These are phyloP conservation scores for Solanum phureja DNA, from an alignment of 257 asterid species.

Conservation along the genomic window DNA sequence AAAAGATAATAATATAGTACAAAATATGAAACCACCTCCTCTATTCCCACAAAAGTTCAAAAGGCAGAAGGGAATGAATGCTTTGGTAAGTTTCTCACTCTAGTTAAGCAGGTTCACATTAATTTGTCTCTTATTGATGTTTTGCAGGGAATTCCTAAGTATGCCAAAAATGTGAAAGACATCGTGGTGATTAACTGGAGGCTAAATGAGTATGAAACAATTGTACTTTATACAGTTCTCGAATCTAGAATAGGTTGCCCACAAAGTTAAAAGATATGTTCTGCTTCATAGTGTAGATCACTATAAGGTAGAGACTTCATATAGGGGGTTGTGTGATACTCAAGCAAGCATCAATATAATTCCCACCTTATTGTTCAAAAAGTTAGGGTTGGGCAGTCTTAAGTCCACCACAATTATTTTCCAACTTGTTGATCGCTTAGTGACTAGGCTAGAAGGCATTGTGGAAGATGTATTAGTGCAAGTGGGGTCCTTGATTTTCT, in stretches of 20 bases:
- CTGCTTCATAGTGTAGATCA: not conserved
- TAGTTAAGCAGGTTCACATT: not conserved
- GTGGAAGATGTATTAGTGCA: not conserved
- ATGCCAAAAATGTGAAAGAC: no score
- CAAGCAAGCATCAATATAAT: not conserved
- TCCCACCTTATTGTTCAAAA: not conserved
- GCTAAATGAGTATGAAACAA: not conserved
- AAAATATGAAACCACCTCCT: no score
- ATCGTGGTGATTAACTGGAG: not conserved
- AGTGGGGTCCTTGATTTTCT: not conserved
- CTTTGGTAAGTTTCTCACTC: not conserved
- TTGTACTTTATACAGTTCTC: not conserved
- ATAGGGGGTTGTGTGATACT: not conserved
- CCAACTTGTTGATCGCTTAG: not conserved
- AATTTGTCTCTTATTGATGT: not conserved
- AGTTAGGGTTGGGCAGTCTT: not conserved
- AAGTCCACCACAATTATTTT: not conserved
- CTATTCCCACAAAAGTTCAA: not conserved
- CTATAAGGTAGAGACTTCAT: not conserved
- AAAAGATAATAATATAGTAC: no score
- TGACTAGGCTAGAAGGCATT: not conserved
- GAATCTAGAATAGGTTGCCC: not conserved
- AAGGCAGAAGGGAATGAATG: not conserved
- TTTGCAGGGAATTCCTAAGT: not conserved
- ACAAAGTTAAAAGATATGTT: not conserved